Evolutionary conservation across 2,329 filamentous ascomycete species (phyloP), one percentile per base, ranked within the genome.

Genomic region (Chaetomiaceae sp.): DNA sequence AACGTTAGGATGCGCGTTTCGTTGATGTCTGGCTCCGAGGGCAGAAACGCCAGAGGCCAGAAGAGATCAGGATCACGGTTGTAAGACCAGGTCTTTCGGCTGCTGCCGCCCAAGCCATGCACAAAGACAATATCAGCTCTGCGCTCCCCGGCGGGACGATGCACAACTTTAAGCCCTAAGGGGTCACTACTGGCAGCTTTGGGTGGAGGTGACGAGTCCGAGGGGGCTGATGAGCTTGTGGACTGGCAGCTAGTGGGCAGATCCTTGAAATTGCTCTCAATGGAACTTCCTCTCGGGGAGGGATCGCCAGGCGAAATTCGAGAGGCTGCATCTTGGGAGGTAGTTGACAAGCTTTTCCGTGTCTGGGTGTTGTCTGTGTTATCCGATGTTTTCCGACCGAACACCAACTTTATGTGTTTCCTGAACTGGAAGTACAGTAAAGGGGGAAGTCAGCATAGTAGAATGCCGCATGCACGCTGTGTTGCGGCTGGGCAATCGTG

Each of bases 81-180:
- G 20, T 62, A 55, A 0, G 58, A 66, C 66, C 67, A 70, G 13
- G 66, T 66, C 47, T 41, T 47, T 0, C 51, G 50, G 40, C 62
- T 64, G 7, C 58, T 62, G 2, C 67, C 67, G 0, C 67, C 66
- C 6, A 69, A 53, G 1, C 67, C 66, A 51, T 69, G 66, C 3
- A 68, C 59, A 47, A 67, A 66, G 1, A 68, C 50, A 8, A 69
- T 61, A 39, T 68, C 65, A 0, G 55, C 58, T 10, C 52, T 57
- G 10, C 30, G 43, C 9, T 42, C 46, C 16, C 35, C 40, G n/a
- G 7, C 8, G 1, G 52, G 52, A 33, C 34, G 31, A 19, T 48
- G 42, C 27, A 54, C 48, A 13, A 48, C 33, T 9, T 48, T 44
- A 8, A 54, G 48, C 8, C 45, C 52, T 13, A 50, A 17, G 20